phyloP scores from a whole-genome alignment of 768 basidiomycete species.

The Leccinum sublutescens region DNA sequence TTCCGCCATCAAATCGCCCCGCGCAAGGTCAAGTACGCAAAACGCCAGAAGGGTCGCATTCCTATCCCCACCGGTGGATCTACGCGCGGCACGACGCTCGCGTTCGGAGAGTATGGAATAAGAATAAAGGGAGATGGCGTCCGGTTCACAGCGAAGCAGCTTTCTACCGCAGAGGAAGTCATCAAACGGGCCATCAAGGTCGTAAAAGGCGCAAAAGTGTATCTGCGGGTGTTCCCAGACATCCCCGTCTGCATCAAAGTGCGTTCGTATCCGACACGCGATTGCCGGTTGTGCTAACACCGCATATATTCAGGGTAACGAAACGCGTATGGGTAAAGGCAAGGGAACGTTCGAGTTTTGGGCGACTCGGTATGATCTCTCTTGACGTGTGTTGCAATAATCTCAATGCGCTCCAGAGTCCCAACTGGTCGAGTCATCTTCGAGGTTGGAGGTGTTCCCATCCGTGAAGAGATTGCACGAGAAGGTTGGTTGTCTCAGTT shows the following conservation, averaged over 20 bases:
- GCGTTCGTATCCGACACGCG: constrained; percentile 12
- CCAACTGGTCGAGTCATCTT: constrained; percentile 88
- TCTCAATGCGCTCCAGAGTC: constrained; percentile 50
- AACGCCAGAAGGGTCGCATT: constrained; percentile 87
- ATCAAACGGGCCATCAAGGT: constrained; percentile 87
- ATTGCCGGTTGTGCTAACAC: background rate
- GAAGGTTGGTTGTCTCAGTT: constrained; percentile 56
- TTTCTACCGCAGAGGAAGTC: constrained; percentile 82
- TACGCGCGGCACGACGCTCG: constrained; percentile 88
- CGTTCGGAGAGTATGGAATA: constrained; percentile 91
- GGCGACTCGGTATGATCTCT: constrained; percentile 74
- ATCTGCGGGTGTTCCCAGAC: constrained; percentile 90
- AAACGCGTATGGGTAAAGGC: constrained; percentile 99
- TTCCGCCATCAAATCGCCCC: constrained; percentile 73
- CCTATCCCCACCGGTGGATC: constrained; percentile 89
- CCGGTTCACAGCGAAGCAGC: constrained; percentile 85
- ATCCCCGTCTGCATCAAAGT: constrained; percentile 98
- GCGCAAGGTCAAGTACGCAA: constrained; percentile 75
- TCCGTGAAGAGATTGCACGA: constrained; percentile 89
- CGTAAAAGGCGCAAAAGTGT: constrained; percentile 86
- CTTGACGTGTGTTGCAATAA: background rate
- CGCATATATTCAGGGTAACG: constrained; percentile 68
- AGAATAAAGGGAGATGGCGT: constrained; percentile 80
- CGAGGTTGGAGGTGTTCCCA: constrained; percentile 86
- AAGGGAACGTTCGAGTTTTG: constrained; percentile 98